phyloP scores from a whole-genome alignment of 441 rosid species.

The Adansonia gregorii region DNA sequence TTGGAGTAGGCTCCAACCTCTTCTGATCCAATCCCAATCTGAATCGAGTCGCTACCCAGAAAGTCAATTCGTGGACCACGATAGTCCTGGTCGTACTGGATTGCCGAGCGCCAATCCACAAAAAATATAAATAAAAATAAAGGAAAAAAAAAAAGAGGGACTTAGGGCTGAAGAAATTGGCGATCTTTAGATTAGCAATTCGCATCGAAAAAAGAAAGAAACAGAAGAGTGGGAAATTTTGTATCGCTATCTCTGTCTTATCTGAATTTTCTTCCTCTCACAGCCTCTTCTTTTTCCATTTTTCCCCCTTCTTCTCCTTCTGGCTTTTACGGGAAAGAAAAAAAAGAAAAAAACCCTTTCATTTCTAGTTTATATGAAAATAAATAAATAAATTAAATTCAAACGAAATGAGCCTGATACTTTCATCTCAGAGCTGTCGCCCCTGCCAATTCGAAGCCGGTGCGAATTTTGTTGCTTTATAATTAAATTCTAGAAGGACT shows the following conservation, averaged over 20 bases:
- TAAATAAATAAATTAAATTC: neutral
- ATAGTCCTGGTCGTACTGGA: neutral
- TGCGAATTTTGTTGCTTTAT: neutral
- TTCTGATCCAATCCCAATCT: too few species aligned
- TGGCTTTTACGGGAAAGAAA: neutral
- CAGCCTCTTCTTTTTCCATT: conserved; percentile 25
- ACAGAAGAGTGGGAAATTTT: neutral
- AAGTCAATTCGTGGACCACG: neutral
- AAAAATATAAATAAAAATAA: neutral
- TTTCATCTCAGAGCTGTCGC: neutral
- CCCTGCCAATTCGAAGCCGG: neutral
- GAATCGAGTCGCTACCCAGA: neutral
- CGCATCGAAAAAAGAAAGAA: conserved; percentile 1
- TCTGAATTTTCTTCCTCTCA: conserved; percentile 26
- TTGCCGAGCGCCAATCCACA: neutral
- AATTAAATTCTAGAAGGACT: neutral
- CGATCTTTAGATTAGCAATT: neutral
- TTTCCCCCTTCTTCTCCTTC: neutral
- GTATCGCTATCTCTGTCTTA: conserved; percentile 26
- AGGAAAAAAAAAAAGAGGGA: neutral
- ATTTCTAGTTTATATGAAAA: neutral
- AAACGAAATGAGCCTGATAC: neutral
- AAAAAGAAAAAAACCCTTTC: neutral
- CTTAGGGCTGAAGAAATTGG: conserved; percentile 2
- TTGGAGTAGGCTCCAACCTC: too few species aligned